Evolutionary conservation across 768 basidiomycete species (phyloP).

Genomic region (Serpula lacrymans): DNA sequence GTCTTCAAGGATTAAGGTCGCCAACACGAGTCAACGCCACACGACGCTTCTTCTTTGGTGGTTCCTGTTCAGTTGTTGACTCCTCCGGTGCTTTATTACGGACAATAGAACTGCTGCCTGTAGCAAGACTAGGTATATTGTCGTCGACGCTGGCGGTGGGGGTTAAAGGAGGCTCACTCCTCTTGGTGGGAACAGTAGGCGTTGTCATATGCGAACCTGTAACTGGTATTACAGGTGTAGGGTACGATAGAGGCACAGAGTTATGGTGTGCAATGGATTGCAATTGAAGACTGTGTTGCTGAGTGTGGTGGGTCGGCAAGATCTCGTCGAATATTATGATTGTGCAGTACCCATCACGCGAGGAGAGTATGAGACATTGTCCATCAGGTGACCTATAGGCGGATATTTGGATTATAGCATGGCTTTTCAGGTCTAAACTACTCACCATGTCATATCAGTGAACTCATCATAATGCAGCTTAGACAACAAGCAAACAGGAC

Average conservation of each 20-base stretch:
- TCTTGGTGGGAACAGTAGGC: conserved; percentile 31
- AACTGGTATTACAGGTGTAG: conserved; percentile 30
- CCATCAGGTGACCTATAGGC: conserved; percentile 92
- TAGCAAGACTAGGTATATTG: conserved; percentile 3
- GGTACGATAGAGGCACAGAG: conserved; percentile 57
- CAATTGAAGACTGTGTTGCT: conserved; percentile 87
- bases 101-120: conserved; percentile 9
- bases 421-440: conserved; percentile 15
- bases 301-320: conserved; percentile 80
- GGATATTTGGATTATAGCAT: no score
- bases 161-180: conserved; percentile 33
- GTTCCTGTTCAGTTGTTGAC: no score
- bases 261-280: conserved; percentile 89
- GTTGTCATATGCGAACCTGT: conserved; percentile 29
- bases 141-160: conserved; percentile 28
- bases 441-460: conserved; percentile 94
- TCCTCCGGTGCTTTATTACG: conserved; percentile 20
- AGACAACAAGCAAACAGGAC: conserved; percentile 86
- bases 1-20: conserved; percentile 39
- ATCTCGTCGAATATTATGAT: conserved; percentile 94
- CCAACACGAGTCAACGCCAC: conserved; percentile 72
- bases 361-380: conserved; percentile 85
- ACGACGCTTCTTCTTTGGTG: conserved; percentile 83
- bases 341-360: conserved; percentile 96
- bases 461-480: conserved; percentile 98